Evolutionary conservation across 2,329 filamentous ascomycete species (phyloP).

Genomic region (Exophiala aquamarina): DNA sequence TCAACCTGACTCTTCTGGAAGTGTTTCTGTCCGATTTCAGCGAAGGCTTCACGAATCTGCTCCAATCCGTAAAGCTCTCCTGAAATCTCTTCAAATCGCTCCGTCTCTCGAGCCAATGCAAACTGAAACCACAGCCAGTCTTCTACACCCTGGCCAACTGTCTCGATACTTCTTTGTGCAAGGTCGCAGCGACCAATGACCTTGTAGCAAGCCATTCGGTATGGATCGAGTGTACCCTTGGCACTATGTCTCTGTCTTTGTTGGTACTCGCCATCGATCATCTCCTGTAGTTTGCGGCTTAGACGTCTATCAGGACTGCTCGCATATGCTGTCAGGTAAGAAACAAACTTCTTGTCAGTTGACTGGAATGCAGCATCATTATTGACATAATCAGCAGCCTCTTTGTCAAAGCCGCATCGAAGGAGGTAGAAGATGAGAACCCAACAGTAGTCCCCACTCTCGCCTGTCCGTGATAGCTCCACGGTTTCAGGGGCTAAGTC

Average conservation of each 20-base stretch:
- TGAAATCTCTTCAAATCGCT: conserved; percentile 61
- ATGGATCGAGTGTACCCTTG: conserved; percentile 87
- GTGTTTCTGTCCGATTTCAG: conserved; percentile 86
- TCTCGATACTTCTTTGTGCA: conserved; percentile 55
- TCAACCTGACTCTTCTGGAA: conserved; percentile 82
- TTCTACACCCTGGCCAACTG: conserved; percentile 60
- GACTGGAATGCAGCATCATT: conserved; percentile 79
- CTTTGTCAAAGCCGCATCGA: conserved; percentile 76
- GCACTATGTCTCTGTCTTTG: conserved; percentile 81
- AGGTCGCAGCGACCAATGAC: conserved; percentile 79
- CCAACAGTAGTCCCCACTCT: conserved; percentile 76
- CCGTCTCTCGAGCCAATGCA: conserved; percentile 61
- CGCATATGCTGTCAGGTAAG: conserved; percentile 83
- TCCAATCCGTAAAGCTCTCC: conserved; percentile 63
- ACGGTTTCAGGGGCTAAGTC: conserved; percentile 80
- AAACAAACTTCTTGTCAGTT: conserved; percentile 85
- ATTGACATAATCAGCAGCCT: conserved; percentile 84
- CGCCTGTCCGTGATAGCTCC: conserved; percentile 58
- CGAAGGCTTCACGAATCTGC: conserved; percentile 75
- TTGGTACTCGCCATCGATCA: conserved; percentile 86
- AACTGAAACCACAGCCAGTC: conserved; percentile 70
- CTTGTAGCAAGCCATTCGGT: conserved; percentile 97
- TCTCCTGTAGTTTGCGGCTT: conserved; percentile 75
- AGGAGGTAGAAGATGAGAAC: conserved; percentile 90
- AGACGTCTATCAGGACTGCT: conserved; percentile 74